A percentile compares a stretch with the other conserved stretches of the same genome.
Evolutionary conservation across 2,329 filamentous ascomycete genomes (phyloP).

Genomic region (Neoarthrinium moseri): DNA sequence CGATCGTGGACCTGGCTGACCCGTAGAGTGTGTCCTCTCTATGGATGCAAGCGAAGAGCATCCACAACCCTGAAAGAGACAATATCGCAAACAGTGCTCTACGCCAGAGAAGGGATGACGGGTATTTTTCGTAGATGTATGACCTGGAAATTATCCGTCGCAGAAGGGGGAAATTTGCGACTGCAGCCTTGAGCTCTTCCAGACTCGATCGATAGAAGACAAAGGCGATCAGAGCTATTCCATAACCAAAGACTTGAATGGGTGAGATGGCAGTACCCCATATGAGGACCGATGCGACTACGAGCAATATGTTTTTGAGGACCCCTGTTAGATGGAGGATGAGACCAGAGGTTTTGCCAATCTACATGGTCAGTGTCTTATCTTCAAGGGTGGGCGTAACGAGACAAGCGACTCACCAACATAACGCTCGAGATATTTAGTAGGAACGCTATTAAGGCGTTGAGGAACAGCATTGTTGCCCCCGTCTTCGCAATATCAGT

Average conservation of each 20-base stretch:
- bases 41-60: neutral
- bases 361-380: slow-evolving; percentile 48
- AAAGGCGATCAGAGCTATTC: slow-evolving; percentile 59
- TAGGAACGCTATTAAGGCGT: slow-evolving; percentile 76
- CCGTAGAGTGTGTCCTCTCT: neutral
- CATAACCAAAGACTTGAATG: slow-evolving; percentile 77
- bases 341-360: slow-evolving; percentile 83
- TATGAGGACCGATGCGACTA: slow-evolving; percentile 72
- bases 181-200: slow-evolving; percentile 10
- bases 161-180: neutral
- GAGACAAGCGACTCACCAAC: slow-evolving; percentile 57
- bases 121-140: neutral
- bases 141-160: neutral
- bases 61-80: neutral
- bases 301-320: slow-evolving; percentile 83
- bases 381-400: neutral
- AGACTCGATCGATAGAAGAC: slow-evolving; percentile 44
- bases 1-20: too few species aligned
- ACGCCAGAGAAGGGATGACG: neutral
- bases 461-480: slow-evolving; percentile 63
- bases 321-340: slow-evolving; percentile 85
- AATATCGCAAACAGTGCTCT: neutral
- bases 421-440: slow-evolving; percentile 86
- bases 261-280: slow-evolving; percentile 71
- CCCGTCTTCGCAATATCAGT: slow-evolving; percentile 72